These are phyloP conservation scores for Alternaria hordeiaustralica DNA, from an alignment of 2,329 filamentous ascomycete species.

Conservation along the genomic window DNA sequence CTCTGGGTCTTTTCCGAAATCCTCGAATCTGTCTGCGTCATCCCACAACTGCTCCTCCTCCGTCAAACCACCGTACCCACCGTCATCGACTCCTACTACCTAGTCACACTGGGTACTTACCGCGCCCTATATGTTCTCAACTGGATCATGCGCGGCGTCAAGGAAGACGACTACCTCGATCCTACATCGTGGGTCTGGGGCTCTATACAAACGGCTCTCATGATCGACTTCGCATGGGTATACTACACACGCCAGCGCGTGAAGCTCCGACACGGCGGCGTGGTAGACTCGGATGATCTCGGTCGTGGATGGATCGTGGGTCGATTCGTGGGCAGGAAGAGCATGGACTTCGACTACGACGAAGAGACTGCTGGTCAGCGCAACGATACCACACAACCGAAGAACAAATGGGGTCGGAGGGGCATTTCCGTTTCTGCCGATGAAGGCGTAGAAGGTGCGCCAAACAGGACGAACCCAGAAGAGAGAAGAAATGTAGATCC, in stretches of 20 bases:
- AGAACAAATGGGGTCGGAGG: slow-evolving; percentile 62
- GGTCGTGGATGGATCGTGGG: slow-evolving; percentile 83
- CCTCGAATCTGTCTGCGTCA: slow-evolving; percentile 87
- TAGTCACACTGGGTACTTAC: slow-evolving; percentile 85
- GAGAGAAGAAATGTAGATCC: slow-evolving; percentile 30
- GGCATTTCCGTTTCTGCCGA: slow-evolving; percentile 68
- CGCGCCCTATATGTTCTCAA: slow-evolving; percentile 89
- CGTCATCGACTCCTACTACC: slow-evolving; percentile 96
- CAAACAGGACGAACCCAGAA: slow-evolving; percentile 23
- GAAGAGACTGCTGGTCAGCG: slow-evolving; percentile 61
- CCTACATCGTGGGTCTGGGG: slow-evolving; percentile 83
- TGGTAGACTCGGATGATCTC: slow-evolving; percentile 90
- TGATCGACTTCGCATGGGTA: slow-evolving; percentile 95
- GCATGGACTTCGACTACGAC: slow-evolving; percentile 57
- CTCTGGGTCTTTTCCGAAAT: slow-evolving; percentile 90
- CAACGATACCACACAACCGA: slow-evolving; percentile 22
- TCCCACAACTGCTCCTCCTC: slow-evolving; percentile 89
- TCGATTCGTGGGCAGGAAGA: slow-evolving; percentile 72
- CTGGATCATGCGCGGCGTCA: slow-evolving; percentile 78
- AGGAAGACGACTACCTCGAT: slow-evolving; percentile 64
- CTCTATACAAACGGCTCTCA: slow-evolving; percentile 85
- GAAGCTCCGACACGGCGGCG: slow-evolving; percentile 85
- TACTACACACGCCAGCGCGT: slow-evolving; percentile 93
- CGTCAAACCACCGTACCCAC: slow-evolving; percentile 95
- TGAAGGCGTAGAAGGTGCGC: slow-evolving; percentile 54